Evolutionary conservation across 306 rosid genomes (phyloP), one percentile per base, ranked within the genome.

Genomic region (Datisca glomerata): DNA sequence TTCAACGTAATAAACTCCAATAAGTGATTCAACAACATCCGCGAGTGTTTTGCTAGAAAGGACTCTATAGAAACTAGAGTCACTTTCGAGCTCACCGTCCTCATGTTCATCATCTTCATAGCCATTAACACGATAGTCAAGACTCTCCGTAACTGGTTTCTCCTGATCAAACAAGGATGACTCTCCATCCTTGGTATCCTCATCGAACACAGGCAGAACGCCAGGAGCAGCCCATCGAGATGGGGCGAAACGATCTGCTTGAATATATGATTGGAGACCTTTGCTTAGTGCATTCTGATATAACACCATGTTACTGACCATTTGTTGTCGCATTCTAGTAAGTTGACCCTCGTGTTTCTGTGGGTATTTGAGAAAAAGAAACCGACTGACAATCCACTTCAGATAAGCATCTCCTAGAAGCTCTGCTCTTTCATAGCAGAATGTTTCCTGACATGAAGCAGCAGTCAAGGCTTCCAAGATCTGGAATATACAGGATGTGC

Each of bases 161-260:
- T 73, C 93, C 55, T 68, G 77, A 48, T 75, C 95, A 61, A 80
- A 84, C 48, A 89, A 72, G 65, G 81, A 72, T 25, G 91, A 74
- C 20, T 84, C 95, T 52, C 64, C 95, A 32, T 89, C 98, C 62
- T 78, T 84, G 5, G 70, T 70, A 69, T 75, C 94, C 72, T 89
- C 95, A 49, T 89, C 98, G 45, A 69, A 89, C 41, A 89, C 86
- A 6, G 98, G 98, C 49, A 80, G 70, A 48, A 89, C 98, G 67
- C 98, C 98, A 24, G 98, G 98, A 59, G 98, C 91, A 50, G 93
- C 93, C 98, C 98, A 89, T 59, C 95, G 70, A 46, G 95, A 84
- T 39, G 95, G 95, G 53, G 98, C 89, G 56, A 84, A 89, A 55
- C 98, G 93, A 52, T 89, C 98, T 48, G 98, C 95, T 70, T 84